Base-by-base conservation (phyloP, 352 stramenopile genomes). In the Pythium rishiriense region DNA sequence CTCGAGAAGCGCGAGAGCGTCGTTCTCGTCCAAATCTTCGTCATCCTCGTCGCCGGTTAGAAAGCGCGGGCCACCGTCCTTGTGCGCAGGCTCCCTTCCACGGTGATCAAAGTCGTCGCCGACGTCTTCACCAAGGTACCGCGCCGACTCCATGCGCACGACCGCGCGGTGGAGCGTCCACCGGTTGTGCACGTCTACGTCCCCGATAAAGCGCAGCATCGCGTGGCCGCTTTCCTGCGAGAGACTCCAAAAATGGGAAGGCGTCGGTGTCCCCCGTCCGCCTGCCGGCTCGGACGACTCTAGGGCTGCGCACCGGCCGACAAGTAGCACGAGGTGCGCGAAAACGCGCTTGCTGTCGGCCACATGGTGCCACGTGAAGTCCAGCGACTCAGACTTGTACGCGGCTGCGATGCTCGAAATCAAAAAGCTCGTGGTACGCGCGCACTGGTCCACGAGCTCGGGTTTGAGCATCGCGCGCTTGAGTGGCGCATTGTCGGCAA, bases 161-260 rank as follows among this genome's bases (percentile, higher is more conserved):
- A 84, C 75, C 11, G 79, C 53, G 2, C 70, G 58, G 41, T 87
- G 88, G 1, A 91, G 53, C 10, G 65, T 69, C 80, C 78, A 93
- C 0, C 84, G 84, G 29, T 73, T 70, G 59, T 82, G 73, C 15
- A 79, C 83, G 7, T 91, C 84, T 33, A 91, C 46, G 47, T 93
- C 84, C 0, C 81, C 84, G 58, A 93, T 76, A 21, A 77, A 77
- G 7, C 70, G 70, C 28, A 76, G 56, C 72, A 84, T 83, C 14
- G 76, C 63, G 6, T 75, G 56, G 1, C 80, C 80, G 56, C 78
- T 81, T 12, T 77, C 69, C 14, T 79, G 72, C 4, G 81, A 60
- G 12, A 93, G 70, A 49, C 79, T 88, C 81, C 81, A 93, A 39
- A 83, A 81, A 5, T 67, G 81, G n/a, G 80, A 85, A 17, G 78